Evolutionary conservation across 2,329 filamentous ascomycete species (phyloP), one percentile per base, ranked within the genome.

Genomic region (Alternaria gansuensis): DNA sequence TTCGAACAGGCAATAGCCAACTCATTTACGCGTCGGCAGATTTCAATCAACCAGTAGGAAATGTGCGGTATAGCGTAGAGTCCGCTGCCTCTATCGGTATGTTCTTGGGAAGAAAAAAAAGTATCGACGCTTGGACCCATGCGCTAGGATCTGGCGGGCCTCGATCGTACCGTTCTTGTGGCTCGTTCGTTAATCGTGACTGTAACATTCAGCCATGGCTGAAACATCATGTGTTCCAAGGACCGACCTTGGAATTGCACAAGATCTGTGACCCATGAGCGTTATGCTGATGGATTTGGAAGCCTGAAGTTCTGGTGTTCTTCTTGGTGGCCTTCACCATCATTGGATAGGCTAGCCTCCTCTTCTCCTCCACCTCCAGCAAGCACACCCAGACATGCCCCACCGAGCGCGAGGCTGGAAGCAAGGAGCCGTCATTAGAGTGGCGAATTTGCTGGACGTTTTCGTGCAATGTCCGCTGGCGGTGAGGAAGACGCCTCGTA

Each of bases 21-120:
- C 59, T 68, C 75, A 77, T 77, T 64, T 70, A 67, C 65, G 62
- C 66, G 63, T 57, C 51, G 62, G 57, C 63, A 59, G 52, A 52
- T 54, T 53, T 51, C 50, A 60, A 52, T 54, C 58, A 59, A 59
- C 66, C 61, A 67, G 58, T 59, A 59, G 57, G 61, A 53, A 60
- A 56, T 55, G 63, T 62, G 45, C 53, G 44, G 57, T 62, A 59
- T 55, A 63, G 57, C 59, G 60, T 58, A 49, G 59, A 29, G 54
- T 57, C 58, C 59, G 57, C 54, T 62, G 41, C 45, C 57, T 57
- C 57, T 46, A 44, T 51, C 60, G 50, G 60, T 56, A 57, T 61
- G 60, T 60, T 50, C 65, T 62, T 46, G 40, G n/a, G 23, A 52
- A 62, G n/a, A 21, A 52, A 62, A 63, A 63, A 60, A 54, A 24